phyloP scores from a whole-genome alignment of 2,329 filamentous ascomycete genomes.

The Diplodia sapinea region DNA sequence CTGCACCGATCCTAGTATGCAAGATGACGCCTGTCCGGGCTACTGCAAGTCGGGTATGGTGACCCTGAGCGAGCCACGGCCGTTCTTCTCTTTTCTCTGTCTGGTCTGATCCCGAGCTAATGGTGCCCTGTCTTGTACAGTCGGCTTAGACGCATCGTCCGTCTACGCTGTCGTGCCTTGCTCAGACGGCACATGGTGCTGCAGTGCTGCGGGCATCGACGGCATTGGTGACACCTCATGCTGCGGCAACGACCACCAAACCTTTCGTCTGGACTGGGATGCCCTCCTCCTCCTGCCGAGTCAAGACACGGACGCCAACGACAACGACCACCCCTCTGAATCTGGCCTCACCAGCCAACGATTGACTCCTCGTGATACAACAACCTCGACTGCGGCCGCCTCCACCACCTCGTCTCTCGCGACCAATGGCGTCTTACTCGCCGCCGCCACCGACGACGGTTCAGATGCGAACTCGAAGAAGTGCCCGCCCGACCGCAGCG shows the following conservation, averaged over 20 bases:
- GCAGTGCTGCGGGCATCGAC: constrained; percentile 7
- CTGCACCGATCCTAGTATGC: constrained; percentile 13
- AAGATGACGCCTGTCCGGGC: constrained; percentile 11
- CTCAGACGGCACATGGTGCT: constrained; percentile 21
- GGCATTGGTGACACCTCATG: constrained; percentile 19
- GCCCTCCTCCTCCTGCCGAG: constrained; percentile 9
- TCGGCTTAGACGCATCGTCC: not conserved
- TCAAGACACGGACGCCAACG: not conserved
- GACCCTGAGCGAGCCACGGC: constrained; percentile 3
- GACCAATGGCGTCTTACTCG: constrained; percentile 5
- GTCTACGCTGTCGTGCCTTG: constrained; percentile 16
- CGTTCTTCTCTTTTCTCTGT: not conserved
- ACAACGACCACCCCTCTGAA: not conserved
- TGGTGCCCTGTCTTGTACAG: not conserved
- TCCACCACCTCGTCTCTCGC: constrained; percentile 2
- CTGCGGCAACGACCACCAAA: constrained; percentile 9
- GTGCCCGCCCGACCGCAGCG: constrained; percentile 19
- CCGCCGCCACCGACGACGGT: not conserved
- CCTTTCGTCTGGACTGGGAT: constrained; percentile 19
- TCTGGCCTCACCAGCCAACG: not conserved
- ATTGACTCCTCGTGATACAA: not conserved
- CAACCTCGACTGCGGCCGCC: not conserved
- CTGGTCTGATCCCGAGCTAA: not conserved
- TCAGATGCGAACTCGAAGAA: not conserved
- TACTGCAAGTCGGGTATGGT: constrained; percentile 27